Evolutionary conservation across 1,284 basidiomycete genomes (phyloP).

Genomic region (Pyrrhoderma lamaoense): DNA sequence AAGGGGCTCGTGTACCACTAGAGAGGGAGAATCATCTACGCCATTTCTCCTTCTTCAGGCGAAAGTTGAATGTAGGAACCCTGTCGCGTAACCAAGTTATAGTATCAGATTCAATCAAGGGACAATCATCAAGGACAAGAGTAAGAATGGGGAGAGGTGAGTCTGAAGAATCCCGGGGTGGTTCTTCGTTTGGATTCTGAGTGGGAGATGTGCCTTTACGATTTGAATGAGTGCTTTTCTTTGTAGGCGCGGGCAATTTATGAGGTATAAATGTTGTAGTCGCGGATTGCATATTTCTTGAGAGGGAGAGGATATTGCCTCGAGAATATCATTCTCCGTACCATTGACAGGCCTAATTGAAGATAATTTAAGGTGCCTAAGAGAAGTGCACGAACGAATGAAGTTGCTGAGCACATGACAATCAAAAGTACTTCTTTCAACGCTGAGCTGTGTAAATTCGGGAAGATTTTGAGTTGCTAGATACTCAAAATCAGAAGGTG

Average conservation of each 20-base stretch:
- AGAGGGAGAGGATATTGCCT: not conserved
- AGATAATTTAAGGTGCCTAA: not conserved
- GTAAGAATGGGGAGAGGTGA: not conserved
- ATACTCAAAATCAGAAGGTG: no score
- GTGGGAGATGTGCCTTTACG: not conserved
- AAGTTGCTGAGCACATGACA: not conserved
- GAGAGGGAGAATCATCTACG: no score
- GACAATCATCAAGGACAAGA: not conserved
- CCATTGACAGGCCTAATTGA: not conserved
- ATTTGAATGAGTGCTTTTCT: not conserved
- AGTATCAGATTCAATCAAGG: not conserved
- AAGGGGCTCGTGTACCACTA: no score
- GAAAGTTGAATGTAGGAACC: not conserved
- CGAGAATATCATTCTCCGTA: not conserved
- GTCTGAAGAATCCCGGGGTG: not conserved
- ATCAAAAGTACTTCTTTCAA: not conserved
- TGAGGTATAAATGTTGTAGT: not conserved
- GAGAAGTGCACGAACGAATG: not conserved
- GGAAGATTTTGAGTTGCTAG: not conserved
- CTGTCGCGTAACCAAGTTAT: conserved; percentile 1
- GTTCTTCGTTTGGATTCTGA: no score
- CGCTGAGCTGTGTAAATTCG: not conserved
- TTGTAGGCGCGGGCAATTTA: not conserved
- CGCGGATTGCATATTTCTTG: not conserved
- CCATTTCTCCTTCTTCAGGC: no score